These are phyloP conservation scores for Fusarium solani-melongenae DNA, from an alignment of 2,329 filamentous ascomycete species.

Conservation along the genomic window DNA sequence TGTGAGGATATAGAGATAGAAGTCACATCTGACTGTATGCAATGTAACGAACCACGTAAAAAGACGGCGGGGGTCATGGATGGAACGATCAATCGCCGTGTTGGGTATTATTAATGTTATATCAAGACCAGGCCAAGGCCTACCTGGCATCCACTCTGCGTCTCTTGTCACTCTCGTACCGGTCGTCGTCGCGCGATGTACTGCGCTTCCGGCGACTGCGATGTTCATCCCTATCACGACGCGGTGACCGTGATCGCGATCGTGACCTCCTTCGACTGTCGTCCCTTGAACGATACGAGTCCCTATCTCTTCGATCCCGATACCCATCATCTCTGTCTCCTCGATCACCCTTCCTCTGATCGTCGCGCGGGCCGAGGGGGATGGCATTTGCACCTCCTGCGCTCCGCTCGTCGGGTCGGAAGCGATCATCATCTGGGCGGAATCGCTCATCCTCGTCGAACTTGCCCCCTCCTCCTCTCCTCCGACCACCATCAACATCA, in stretches of 20 bases:
- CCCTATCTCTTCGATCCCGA: conserved; percentile 44
- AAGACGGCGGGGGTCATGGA: conserved; percentile 2
- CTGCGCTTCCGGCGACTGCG: conserved; percentile 66
- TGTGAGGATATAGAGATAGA: conserved; percentile 71
- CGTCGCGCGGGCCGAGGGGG: conserved; percentile 71
- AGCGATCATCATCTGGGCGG: conserved; percentile 69
- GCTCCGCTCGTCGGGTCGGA: conserved; percentile 54
- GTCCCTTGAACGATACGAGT: conserved; percentile 38
- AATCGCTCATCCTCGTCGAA: conserved; percentile 73
- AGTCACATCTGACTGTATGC: conserved; percentile 12
- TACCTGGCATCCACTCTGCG: conserved; percentile 62
- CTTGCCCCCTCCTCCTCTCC: conserved; percentile 37
- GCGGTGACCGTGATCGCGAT: conserved; percentile 66
- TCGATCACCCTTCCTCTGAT: conserved; percentile 46
- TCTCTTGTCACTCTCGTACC: conserved; percentile 69
- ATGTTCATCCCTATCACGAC: conserved; percentile 57
- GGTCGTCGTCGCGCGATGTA: conserved; percentile 64
- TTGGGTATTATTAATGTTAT: conserved; percentile 43
- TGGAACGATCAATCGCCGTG: conserved; percentile 9
- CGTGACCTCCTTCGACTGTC: conserved; percentile 41
- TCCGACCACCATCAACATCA: conserved; percentile 65
- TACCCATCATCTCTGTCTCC: conserved; percentile 37
- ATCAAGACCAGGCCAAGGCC: conserved; percentile 19
- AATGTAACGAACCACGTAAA: conserved; percentile 37
- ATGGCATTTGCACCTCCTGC: conserved; percentile 76